Evolutionary conservation across 2,329 filamentous ascomycete genomes (phyloP).

Genomic region (Macrophomina phaseolina): DNA sequence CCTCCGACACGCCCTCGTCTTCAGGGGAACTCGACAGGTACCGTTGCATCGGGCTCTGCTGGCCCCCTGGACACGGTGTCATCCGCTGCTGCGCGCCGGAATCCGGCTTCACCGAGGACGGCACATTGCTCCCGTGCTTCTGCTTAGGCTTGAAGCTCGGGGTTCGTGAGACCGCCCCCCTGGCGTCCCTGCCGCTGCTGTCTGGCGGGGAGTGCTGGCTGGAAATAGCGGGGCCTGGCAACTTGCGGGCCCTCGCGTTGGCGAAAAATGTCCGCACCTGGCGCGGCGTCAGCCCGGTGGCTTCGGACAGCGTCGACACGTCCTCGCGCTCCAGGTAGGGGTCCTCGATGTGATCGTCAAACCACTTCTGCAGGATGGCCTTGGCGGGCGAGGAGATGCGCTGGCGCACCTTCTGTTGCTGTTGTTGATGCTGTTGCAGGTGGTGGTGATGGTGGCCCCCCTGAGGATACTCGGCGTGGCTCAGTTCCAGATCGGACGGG

Average conservation of each 20-base stretch:
- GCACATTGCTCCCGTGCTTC: neutral
- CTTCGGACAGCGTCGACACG: conserved; percentile 28
- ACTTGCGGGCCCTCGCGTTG: conserved; percentile 34
- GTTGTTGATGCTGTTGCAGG: neutral
- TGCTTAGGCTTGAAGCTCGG: conserved; percentile 14
- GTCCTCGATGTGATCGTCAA: conserved; percentile 33
- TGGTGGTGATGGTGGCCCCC: neutral
- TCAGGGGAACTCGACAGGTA: conserved; percentile 36
- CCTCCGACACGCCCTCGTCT: conserved; percentile 34
- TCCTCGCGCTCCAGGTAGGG: conserved; percentile 34
- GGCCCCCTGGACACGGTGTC: conserved; percentile 13
- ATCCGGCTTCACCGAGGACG: neutral
- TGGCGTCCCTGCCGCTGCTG: neutral
- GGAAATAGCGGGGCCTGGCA: neutral
- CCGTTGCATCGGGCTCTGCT: conserved; percentile 33
- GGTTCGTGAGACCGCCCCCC: neutral
- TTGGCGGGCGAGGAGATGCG: conserved; percentile 31
- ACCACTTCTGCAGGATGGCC: conserved; percentile 32
- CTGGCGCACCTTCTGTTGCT: conserved; percentile 7
- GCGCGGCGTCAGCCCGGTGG: conserved; percentile 31
- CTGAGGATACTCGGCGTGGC: neutral
- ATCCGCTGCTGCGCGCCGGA: neutral
- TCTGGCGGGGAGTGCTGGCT: conserved; percentile 9
- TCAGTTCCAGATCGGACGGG: neutral
- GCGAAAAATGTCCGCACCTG: conserved; percentile 37